Evolutionary conservation across 768 basidiomycete species (phyloP), one percentile per base, ranked within the genome.

Genomic region (Boletus coccyginus): DNA sequence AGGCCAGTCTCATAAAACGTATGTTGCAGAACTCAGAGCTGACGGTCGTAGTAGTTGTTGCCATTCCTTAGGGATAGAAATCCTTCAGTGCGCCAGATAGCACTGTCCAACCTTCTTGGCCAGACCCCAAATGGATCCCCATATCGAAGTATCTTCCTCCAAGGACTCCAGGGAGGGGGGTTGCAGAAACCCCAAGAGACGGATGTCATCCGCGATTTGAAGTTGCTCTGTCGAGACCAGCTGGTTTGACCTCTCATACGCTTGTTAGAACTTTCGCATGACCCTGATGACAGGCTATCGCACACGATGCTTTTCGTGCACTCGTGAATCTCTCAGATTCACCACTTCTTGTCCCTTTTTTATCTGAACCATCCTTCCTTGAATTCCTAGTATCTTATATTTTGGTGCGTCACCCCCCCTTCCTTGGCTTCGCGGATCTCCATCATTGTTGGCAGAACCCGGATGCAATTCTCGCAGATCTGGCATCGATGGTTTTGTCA

Each of bases 401-500:
- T 52, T 78, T 95, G 60, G 95, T 97, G 63, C 49, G 91, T 78
- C 24, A 13, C n/a, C 29, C 17, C 17, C 56, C 36, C 60, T 27
- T 36, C 46, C 32, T 51, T 17, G 12, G 43, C 44, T 43, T 19
- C 21, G 35, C 48, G 54, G 49, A 53, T 62, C 59, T 35, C 11
- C 49, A 56, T 57, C 55, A 53, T 54, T 29, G 21, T 29, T 24
- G 40, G 10, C 63, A 98, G 94, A 90, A 94, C 72, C 88, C 92
- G n/a, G 84, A 88, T 57, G 86, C 95, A 11, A 85, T 88, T 55
- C 87, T 98, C 29, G 93, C 94, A 35, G 95, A 98, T 76, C 84
- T 98, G 19, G 93, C 94, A 4, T 82, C 92, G n/a, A 98, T 98
- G 96, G 78, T 98, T 2, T 80, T 98, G 11, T 96, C 94, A n/a